Conservation (phyloP, 1,284 basidiomycete species). For the Ganoderma multipileum region DNA sequence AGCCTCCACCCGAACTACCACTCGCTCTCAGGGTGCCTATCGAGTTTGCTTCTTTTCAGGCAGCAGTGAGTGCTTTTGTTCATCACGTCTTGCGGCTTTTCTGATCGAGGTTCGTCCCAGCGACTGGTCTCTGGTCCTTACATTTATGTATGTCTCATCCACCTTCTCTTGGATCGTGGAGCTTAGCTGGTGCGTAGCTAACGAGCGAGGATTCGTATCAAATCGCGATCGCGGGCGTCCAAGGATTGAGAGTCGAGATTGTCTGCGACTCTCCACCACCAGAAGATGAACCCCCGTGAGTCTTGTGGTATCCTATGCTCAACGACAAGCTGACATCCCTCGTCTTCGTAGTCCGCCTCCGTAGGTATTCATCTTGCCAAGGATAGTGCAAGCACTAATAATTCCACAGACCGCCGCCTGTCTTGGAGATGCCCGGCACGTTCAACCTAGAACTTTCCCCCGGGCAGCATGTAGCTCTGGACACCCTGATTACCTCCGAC, state of each 20-base stretch:
- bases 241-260: conserved; percentile 82
- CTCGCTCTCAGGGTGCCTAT: conserved; percentile 79
- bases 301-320: conserved; percentile 26
- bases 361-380: conserved; percentile 49
- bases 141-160: conserved; percentile 66
- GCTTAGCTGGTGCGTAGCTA: conserved; percentile 51
- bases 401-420: conserved; percentile 69
- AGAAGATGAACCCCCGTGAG: conserved; percentile 77
- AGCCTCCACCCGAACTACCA: conserved; percentile 76
- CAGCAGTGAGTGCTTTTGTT: conserved; percentile 60
- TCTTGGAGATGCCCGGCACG: conserved; percentile 84
- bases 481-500: conserved; percentile 74
- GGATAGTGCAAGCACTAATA: conserved; percentile 7
- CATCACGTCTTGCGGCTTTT: neutral
- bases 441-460: conserved; percentile 81
- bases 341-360: conserved; percentile 61
- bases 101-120: conserved; percentile 44
- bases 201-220: conserved; percentile 84
- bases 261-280: conserved; percentile 82
- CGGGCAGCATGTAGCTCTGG: conserved; percentile 76
- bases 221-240: conserved; percentile 79
- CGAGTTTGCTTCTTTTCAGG: conserved; percentile 82
- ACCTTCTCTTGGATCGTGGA: neutral
- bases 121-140: conserved; percentile 78
- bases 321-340: conserved; percentile 21